phyloP scores from a whole-genome alignment of 768 basidiomycete genomes.

The Gautieria morchelliformis region DNA sequence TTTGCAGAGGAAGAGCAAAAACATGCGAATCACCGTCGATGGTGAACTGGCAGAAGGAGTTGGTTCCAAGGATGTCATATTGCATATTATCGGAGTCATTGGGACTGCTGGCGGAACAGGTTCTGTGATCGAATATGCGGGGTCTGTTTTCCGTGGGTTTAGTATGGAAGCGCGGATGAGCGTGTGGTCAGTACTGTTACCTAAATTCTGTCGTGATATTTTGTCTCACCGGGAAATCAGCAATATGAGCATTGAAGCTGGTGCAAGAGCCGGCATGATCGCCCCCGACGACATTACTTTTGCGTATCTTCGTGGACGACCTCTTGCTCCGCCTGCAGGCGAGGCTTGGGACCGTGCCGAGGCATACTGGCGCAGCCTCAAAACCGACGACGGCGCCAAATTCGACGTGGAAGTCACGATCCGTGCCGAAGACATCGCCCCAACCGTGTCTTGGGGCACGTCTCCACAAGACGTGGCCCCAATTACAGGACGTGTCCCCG shows the following conservation, averaged over 20 bases:
- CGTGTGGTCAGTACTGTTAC: slow-evolving; percentile 23
- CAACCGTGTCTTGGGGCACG: slow-evolving; percentile 89
- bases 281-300: slow-evolving; percentile 86
- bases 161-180: slow-evolving; percentile 90
- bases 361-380: slow-evolving; percentile 77
- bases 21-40: slow-evolving; percentile 87
- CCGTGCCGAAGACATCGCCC: slow-evolving; percentile 75
- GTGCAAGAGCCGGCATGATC: slow-evolving; percentile 88
- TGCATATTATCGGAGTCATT: slow-evolving; percentile 84
- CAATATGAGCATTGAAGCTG: slow-evolving; percentile 95
- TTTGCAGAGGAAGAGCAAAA: slow-evolving; percentile 79
- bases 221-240: slow-evolving; percentile 25
- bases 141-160: slow-evolving; percentile 76
- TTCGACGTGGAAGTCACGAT: slow-evolving; percentile 80
- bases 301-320: slow-evolving; percentile 70
- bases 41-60: slow-evolving; percentile 75
- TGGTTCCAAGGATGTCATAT: slow-evolving; percentile 81
- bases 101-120: slow-evolving; percentile 93
- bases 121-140: slow-evolving; percentile 85
- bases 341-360: slow-evolving; percentile 80
- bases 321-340: slow-evolving; percentile 64
- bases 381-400: slow-evolving; percentile 71
- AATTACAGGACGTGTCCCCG: slow-evolving; percentile 74
- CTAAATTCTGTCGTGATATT: background rate
- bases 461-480: slow-evolving; percentile 83